These are phyloP conservation scores for Colletotrichum sp. DNA, from an alignment of 2,329 filamentous ascomycete genomes.

Conservation along the genomic window DNA sequence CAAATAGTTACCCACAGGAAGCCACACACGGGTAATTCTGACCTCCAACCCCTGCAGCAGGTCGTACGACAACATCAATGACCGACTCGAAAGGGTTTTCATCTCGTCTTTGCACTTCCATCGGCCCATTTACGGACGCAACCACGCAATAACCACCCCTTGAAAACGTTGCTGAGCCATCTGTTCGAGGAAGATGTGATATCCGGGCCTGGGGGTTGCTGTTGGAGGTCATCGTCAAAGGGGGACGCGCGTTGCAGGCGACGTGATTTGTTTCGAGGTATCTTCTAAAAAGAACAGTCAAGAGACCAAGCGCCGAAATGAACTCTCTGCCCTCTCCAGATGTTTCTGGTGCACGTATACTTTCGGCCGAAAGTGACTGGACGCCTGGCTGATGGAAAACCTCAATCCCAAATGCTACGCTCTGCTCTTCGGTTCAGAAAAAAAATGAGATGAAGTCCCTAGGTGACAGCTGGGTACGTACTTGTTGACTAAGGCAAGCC, in stretches of 20 bases:
- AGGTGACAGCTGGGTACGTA: not conserved
- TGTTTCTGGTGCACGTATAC: not conserved
- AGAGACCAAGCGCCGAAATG: not conserved
- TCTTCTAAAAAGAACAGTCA: not conserved
- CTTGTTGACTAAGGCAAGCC: not conserved
- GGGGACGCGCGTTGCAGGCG: not conserved
- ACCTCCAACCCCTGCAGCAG: constrained; percentile 84
- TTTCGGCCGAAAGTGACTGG: not conserved
- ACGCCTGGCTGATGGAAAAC: not conserved
- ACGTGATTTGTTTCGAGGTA: not conserved
- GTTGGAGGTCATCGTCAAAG: constrained; percentile 12
- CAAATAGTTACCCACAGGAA: not conserved
- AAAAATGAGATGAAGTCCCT: not conserved
- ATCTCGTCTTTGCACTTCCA: constrained; percentile 88
- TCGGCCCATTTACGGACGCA: constrained; percentile 87
- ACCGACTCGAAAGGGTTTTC: constrained; percentile 91
- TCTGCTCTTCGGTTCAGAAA: not conserved
- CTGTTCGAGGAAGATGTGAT: constrained; percentile 70
- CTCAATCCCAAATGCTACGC: not conserved
- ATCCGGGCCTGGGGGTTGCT: constrained; percentile 56
- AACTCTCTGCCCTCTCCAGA: not conserved
- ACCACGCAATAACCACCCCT: constrained; percentile 80
- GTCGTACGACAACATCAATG: constrained; percentile 88
- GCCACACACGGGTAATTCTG: constrained; percentile 28
- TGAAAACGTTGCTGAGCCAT: constrained; percentile 81